A percentile compares a stretch with the other conserved stretches of the same genome.
Evolutionary conservation across 768 basidiomycete genomes (phyloP).

Genomic region (Agrocybe pediades): DNA sequence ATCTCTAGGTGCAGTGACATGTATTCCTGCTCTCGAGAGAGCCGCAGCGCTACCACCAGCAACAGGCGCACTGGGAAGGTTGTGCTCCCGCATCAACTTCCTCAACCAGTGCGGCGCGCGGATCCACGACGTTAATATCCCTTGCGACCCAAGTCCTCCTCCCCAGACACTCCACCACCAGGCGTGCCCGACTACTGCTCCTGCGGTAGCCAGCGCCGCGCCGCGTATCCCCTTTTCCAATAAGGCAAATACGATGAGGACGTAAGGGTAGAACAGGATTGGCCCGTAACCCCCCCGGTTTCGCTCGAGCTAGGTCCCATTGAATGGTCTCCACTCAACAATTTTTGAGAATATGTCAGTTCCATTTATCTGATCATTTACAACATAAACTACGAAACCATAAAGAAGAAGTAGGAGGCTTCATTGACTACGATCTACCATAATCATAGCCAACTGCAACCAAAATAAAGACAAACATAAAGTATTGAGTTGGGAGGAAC

Average conservation of each 20-base stretch:
- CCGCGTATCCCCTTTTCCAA: constrained; percentile 59
- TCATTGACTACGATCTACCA: too few species aligned
- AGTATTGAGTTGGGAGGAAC: too few species aligned
- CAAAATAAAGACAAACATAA: too few species aligned
- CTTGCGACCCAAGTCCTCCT: constrained; percentile 39
- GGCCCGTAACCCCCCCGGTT: too few species aligned
- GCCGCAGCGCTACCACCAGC: constrained; percentile 32
- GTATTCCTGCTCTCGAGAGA: constrained; percentile 50
- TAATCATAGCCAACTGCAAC: too few species aligned
- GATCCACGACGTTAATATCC: constrained; percentile 41
- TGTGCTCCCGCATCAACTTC: constrained; percentile 45
- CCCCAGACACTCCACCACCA: constrained; percentile 82
- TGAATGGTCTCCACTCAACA: too few species aligned
- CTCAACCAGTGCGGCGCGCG: constrained; percentile 63
- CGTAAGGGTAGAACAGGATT: constrained; percentile 78
- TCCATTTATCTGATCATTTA: too few species aligned
- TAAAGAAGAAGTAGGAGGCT: too few species aligned
- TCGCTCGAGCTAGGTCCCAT: too few species aligned
- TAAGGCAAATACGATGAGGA: constrained; percentile 72
- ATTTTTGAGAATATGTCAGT: too few species aligned
- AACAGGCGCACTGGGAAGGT: constrained; percentile 23
- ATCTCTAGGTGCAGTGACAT: constrained; percentile 56
- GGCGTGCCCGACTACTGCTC: constrained; percentile 74
- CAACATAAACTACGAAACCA: too few species aligned
- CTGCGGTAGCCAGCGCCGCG: constrained; percentile 61